Conservation (phyloP, 192 early-diverging fungal genomes). For the Umbelopsis sp. region DNA sequence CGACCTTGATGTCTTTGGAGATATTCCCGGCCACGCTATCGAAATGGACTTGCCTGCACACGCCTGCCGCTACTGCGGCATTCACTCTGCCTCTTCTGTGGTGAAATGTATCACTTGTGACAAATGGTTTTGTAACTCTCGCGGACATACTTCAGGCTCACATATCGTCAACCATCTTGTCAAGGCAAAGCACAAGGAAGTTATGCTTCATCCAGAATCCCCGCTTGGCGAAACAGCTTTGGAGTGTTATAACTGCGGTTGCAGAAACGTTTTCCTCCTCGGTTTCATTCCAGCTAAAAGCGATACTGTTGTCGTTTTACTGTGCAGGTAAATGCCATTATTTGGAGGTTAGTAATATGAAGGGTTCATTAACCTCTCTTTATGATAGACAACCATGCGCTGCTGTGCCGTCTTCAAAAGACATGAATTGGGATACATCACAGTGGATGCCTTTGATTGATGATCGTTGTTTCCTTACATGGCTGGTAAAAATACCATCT, state of each 20-base stretch:
- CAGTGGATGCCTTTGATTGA: conserved; percentile 98
- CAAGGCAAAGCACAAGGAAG: conserved; percentile 92
- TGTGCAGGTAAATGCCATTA: conserved; percentile 75
- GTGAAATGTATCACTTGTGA: conserved; percentile 92
- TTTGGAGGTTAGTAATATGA: not conserved
- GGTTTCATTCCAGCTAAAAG: conserved; percentile 99
- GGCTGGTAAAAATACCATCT: conserved; percentile 91
- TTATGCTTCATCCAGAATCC: conserved; percentile 88
- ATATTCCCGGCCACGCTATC: conserved; percentile 40
- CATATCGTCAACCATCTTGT: conserved; percentile 97
- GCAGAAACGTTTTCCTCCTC: conserved; percentile 91
- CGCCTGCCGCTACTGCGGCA: conserved; percentile 93
- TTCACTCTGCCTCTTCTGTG: conserved; percentile 85
- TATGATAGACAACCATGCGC: conserved; percentile 84
- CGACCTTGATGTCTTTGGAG: conserved; percentile 57
- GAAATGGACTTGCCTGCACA: conserved; percentile 73
- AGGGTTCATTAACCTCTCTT: conserved; percentile 8
- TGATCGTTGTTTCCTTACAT: conserved; percentile 91
- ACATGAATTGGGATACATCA: conserved; percentile 94
- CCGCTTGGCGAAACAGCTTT: conserved; percentile 92
- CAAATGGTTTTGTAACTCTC: conserved; percentile 97
- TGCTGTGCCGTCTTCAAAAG: conserved; percentile 84
- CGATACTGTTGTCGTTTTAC: conserved; percentile 95
- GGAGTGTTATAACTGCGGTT: conserved; percentile 98
- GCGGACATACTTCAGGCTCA: conserved; percentile 86